Base-by-base conservation (phyloP, 179 eudicot genomes). In the Nepenthes alata region DNA sequence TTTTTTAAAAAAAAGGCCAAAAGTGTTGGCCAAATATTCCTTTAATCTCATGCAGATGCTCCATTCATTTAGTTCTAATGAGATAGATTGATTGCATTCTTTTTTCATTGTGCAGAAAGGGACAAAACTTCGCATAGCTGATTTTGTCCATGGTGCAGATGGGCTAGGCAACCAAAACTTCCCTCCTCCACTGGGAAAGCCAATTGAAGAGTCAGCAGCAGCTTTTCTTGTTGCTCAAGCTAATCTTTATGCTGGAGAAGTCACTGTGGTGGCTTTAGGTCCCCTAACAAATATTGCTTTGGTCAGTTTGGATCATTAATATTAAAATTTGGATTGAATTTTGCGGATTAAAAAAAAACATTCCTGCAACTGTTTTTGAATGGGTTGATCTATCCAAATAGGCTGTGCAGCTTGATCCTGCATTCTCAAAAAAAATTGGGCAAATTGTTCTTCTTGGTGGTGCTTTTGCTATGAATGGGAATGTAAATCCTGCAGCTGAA, bases 151-250 rank as follows among this genome's bases (percentile, higher is more conserved):
- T 80, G 98, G 98, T 15, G 66, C 78, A 12, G 96, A 93, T 76
- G 98, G 98, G 45, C 83, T 93, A 70, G 98, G 98, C 63, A 93
- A 93, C 76, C 96, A 83, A 74, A 89, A 89, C 78, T 89, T 85
- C 35, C 93, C 95, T 67, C 85, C 88, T 11, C 96, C 98, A 50
- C 73, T 75, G 41, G 89, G 93, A 55, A 86, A 85, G 75, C 77
- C 89, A 58, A 78, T 89, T 57, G 90, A 76, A 67, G 82, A 81
- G 73, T 81, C 90, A 69, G 98, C 95, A 37, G 84, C 80, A 49
- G 75, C 77, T 11, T 93, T 89, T 76, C 83, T 93, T 3, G 69
- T 77, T 61, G 72, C 86, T 67, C 84, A 89, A 73, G 90, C 87
- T 37, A 78, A 67, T 6, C 81, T 71, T 57, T 80, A 75, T 59